phyloP scores from a whole-genome alignment of 441 rosid species.

The Populus hybrid region DNA sequence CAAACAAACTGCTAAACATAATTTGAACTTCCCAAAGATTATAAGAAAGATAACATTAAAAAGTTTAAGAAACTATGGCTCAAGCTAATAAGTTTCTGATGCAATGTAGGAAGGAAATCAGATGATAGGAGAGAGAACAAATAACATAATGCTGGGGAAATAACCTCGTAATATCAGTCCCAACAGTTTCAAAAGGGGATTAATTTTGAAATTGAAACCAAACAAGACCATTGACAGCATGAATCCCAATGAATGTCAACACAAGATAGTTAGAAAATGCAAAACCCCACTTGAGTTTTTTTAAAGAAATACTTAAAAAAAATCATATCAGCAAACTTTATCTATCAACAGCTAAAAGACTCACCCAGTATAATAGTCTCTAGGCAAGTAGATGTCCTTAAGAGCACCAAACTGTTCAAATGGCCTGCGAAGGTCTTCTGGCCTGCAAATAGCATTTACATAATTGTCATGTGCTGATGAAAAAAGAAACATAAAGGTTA shows the following conservation, averaged over 20 bases:
- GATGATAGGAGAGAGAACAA: neutral
- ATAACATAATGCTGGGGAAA: neutral
- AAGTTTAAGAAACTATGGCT: neutral
- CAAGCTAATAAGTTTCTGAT: neutral
- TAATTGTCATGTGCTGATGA: neutral
- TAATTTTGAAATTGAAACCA: neutral
- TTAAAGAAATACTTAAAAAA: neutral
- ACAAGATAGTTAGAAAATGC: neutral
- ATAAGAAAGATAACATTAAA: neutral
- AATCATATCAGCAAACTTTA: neutral
- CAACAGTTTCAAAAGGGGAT: neutral
- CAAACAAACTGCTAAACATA: neutral
- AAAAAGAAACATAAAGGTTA: neutral
- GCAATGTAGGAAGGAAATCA: neutral
- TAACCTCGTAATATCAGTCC: neutral
- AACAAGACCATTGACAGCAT: neutral
- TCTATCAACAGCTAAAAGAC: conserved; percentile 13
- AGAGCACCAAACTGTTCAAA: conserved; percentile 84
- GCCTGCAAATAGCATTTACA: conserved; percentile 46
- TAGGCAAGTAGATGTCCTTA: conserved; percentile 88
- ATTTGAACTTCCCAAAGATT: neutral
- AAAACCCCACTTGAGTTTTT: neutral
- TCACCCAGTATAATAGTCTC: conserved; percentile 92
- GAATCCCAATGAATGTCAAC: neutral
- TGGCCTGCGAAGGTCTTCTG: conserved; percentile 78